Evolutionary conservation across 768 basidiomycete species (phyloP).

Genomic region (Suillus paluster): DNA sequence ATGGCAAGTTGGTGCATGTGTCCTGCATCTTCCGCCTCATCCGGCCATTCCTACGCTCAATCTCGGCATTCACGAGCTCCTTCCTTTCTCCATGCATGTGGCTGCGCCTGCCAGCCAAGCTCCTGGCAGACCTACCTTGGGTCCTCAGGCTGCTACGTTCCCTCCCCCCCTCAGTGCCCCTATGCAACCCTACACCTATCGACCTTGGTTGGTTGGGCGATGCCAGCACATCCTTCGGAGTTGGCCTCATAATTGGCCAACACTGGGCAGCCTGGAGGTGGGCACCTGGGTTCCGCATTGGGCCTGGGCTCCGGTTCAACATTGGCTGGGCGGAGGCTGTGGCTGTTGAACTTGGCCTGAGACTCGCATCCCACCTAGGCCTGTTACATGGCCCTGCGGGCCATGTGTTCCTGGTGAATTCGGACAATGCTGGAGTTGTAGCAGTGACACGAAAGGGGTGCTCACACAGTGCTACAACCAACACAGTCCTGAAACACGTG

Average conservation of each 20-base stretch:
- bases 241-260: slow-evolving; percentile 32
- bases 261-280: slow-evolving; percentile 37
- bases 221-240: slow-evolving; percentile 39
- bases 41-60: slow-evolving; percentile 27
- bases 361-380: slow-evolving; percentile 2
- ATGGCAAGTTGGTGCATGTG: slow-evolving; percentile 39
- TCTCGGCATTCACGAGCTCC: slow-evolving; percentile 22
- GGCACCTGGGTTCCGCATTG: slow-evolving; percentile 32
- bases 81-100: slow-evolving; percentile 22
- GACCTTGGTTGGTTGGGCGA: slow-evolving; percentile 43
- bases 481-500: slow-evolving; percentile 30
- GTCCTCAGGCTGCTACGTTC: too few species aligned
- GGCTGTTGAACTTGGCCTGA: slow-evolving; percentile 40
- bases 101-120: too few species aligned
- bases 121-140: too few species aligned
- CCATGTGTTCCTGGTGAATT: slow-evolving; percentile 24
- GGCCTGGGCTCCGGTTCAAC: slow-evolving; percentile 29
- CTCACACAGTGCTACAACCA: slow-evolving; percentile 29
- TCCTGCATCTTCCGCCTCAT: slow-evolving; percentile 30
- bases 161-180: slow-evolving; percentile 27
- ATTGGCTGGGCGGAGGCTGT: slow-evolving; percentile 47
- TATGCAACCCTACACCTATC: slow-evolving; percentile 11
- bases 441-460: slow-evolving; percentile 33
- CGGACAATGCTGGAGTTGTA: slow-evolving; percentile 42
- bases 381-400: too few species aligned